Conservation (phyloP, 2,329 filamentous ascomycete genomes). For the Sporothrix schenckii region DNA sequence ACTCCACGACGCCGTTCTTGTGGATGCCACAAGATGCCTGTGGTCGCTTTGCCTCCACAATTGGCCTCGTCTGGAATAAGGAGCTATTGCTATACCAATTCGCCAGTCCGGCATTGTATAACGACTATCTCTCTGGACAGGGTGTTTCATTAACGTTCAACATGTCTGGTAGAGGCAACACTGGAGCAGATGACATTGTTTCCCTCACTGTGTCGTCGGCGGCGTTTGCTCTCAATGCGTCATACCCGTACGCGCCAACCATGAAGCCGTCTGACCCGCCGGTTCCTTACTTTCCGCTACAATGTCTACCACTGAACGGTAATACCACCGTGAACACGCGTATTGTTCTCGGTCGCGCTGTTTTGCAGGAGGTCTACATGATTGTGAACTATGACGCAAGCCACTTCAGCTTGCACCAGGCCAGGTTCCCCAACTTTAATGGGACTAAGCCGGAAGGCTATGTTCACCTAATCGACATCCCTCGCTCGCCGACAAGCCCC, state of each 20-base stretch:
- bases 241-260: slow-evolving; percentile 53
- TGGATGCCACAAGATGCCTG: slow-evolving; percentile 66
- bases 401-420: slow-evolving; percentile 60
- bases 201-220: slow-evolving; percentile 59
- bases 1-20: slow-evolving; percentile 66
- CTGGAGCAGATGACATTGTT: slow-evolving; percentile 54
- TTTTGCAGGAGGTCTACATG: slow-evolving; percentile 70
- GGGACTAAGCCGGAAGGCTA: slow-evolving; percentile 37
- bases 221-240: slow-evolving; percentile 55
- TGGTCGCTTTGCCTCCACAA: slow-evolving; percentile 63
- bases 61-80: slow-evolving; percentile 68
- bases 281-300: slow-evolving; percentile 67
- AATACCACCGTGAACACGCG: not conserved
- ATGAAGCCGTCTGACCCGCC: slow-evolving; percentile 51
- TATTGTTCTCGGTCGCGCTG: slow-evolving; percentile 67
- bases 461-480: slow-evolving; percentile 49
- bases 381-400: slow-evolving; percentile 59
- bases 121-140: slow-evolving; percentile 48
- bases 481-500: slow-evolving; percentile 50
- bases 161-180: slow-evolving; percentile 59
- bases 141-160: slow-evolving; percentile 60
- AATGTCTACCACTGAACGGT: slow-evolving; percentile 54
- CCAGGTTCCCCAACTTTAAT: slow-evolving; percentile 53
- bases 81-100: slow-evolving; percentile 67
- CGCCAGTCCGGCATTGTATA: slow-evolving; percentile 58